Base-by-base conservation (phyloP, 1,139 yeast species). In the Blastobotrys serpentis region DNA sequence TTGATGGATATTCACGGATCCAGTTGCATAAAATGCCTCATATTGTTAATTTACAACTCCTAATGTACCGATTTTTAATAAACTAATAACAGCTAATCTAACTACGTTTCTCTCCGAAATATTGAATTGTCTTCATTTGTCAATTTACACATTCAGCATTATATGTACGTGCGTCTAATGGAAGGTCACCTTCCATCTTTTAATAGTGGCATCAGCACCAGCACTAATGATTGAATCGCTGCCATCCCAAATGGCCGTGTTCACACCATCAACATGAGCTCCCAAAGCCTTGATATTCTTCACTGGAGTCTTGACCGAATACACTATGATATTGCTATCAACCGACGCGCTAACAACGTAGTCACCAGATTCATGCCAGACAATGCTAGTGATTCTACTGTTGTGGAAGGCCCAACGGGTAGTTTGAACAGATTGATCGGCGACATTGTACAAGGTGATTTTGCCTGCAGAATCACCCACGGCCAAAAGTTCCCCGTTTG, bases 341-440 rank as follows among this genome's bases (percentile, higher is more conserved):
- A 88, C 72, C 0, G 96, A 87, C 1, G 85, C 95, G 53, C 92
- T 81, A 17, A 83, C 84, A 44, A 86, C 76, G 57, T 76, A 81
- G 57, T 83, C 79, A 48, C 88, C 85, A 57, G 85, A 89, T 2
- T 72, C 67, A 41, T 84, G 77, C 98, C 98, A 92, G 29, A 80
- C 69, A 43, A 94, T 85, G 33, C 84, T 79, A 49, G 79, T 81
- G 52, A 92, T 84, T 51, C 78, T 81, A 49, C 95, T 83, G 2
- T 90, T 85, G 65, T 94, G 97, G 81, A 86, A 90, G 0, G 95
- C 84, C 99, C 99, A 92, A 63, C 98, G 79, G 0, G 94, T 81
- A 1, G 98, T 89, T 42, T 85, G 79, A 5, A 86, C 73, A 5
- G 76, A 61, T 37, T 75, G 78, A 43, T 81, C 81, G 1, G 69